Base-by-base conservation (phyloP, 176 grass and related monocot species). In the Pontederia paniculata region DNA sequence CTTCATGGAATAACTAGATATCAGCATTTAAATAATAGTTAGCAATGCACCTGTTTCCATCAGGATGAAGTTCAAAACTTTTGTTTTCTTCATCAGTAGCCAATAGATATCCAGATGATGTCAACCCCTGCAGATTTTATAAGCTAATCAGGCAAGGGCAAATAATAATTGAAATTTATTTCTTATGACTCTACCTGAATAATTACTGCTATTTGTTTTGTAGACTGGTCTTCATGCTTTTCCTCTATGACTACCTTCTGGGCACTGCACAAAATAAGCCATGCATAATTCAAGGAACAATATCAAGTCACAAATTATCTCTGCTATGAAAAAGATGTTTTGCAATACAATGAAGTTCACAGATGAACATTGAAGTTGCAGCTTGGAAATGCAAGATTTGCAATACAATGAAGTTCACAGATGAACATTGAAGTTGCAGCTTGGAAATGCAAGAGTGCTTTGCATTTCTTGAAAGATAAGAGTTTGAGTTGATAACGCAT, bases 181-280 rank as follows among this genome's bases (percentile, higher is more conserved):
- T 31, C 25, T 1, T 31, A 31, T 31, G 25, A 1, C 5, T 5
- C 5, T 31, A 31, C 25, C 1, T 31, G 25, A 31, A 31, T 31
- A 31, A 31, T 5, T 31, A 31, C 25, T 31, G 5, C 5, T 31
- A 2, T 76, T 20, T 62, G 31, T 62, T 74, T 73, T 67, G 62
- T 50, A 64, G 70, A 53, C 28, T 75, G 70, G 20, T 47, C 44
- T 42, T 84, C 80, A 52, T 76, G 46, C 41, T 44, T 69, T 71
- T 98, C 86, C 69, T 88, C 71, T 59, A 84, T 77, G 1, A 77
- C 66, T 15, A 98, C 86, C 67, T 78, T 88, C 76, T 98, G 86
- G 13, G 83, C 93, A 84, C 93, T 98, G 13, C 69, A 84, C 52
- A 66, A 15, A 14, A 57, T 25, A 59, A 54, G 5, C 37, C n/a